Base-by-base conservation (phyloP, 345 rosid species). In the Citrus hindsii region DNA sequence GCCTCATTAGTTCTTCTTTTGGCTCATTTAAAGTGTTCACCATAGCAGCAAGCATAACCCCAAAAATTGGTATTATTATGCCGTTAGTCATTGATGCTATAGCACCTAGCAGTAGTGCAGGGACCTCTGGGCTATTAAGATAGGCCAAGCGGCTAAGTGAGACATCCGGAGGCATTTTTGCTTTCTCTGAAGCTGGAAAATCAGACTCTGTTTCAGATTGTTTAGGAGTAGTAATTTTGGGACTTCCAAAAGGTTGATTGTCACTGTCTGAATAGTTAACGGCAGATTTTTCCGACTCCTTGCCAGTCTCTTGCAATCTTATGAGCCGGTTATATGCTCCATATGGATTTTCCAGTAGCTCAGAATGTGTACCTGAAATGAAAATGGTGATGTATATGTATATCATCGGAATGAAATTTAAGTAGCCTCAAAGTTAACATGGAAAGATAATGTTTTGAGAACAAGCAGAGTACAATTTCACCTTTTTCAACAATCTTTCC, bases 401-500 rank as follows among this genome's bases (percentile, higher is more conserved):
- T 1, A 5, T 22, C 7, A 3, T 18, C 4, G 5, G 24, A 16
- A 37, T 58, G 66, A 30, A 73, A 16, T 28, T 59, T 73, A 12
- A 70, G 16, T 51, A 12, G 75, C 60, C 16, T 25, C 6, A 69
- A 27, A 25, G 9, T 16, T 25, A 69, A 69, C 59, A 46, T 3
- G 59, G 59, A 42, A 40, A 9, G 46, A 12, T 42, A 46, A 16
- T 0, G 0, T 9, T 32, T 32, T 55, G 19, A 21, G 10, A 56
- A 19, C 51, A 18, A 48, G 16, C 16, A 42, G 2, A 77, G 48
- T 27, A 16, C 28, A 7, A 21, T 14, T 42, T 48, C 27, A 90
- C 92, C 95, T 88, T 86, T 89, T 73, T 90, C 93, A 8, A 90
- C 88, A 42, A 90, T 76, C 73, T 87, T 86, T 35, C 95, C 95